Evolutionary conservation across 2,329 filamentous ascomycete species (phyloP).

Genomic region (Acrocalymma vagum): DNA sequence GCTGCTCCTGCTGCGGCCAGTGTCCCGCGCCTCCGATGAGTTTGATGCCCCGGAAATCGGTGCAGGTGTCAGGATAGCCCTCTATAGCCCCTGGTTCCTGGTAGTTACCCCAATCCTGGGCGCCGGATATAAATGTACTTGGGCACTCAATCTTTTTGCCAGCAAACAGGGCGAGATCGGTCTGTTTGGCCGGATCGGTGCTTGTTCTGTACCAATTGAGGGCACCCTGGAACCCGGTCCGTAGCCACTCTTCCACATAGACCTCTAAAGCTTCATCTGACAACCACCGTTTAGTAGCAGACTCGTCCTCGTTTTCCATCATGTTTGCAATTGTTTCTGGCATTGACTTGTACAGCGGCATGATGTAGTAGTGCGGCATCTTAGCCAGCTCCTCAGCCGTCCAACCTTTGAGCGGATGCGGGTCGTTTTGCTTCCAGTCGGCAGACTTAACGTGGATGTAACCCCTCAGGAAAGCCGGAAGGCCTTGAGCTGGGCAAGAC

Average conservation of each 20-base stretch:
- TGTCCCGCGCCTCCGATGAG: constrained; percentile 70
- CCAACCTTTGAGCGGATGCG: constrained; percentile 64
- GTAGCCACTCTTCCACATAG: constrained; percentile 67
- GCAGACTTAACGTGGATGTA: constrained; percentile 75
- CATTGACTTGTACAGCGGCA: constrained; percentile 67
- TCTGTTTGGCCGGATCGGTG: constrained; percentile 58
- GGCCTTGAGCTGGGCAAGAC: constrained; percentile 58
- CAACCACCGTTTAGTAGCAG: constrained; percentile 63
- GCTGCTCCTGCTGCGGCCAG: constrained; percentile 75
- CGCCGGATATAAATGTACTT: constrained; percentile 68
- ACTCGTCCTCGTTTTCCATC: constrained; percentile 62
- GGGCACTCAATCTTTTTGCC: constrained; percentile 70
- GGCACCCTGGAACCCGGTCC: constrained; percentile 71
- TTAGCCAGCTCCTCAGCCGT: constrained; percentile 64
- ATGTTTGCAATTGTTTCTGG: constrained; percentile 63
- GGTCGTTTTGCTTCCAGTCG: constrained; percentile 64
- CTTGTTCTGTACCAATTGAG: constrained; percentile 73
- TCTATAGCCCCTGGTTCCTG: constrained; percentile 72
- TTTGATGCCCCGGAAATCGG: constrained; percentile 61
- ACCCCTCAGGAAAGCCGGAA: constrained; percentile 69
- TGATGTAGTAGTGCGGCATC: constrained; percentile 75
- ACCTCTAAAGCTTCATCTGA: constrained; percentile 65
- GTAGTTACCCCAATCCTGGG: constrained; percentile 72
- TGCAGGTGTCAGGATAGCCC: constrained; percentile 61
- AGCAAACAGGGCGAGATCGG: constrained; percentile 67